Conservation (phyloP, 2,329 filamentous ascomycete species). For the Fusarium succisae region DNA sequence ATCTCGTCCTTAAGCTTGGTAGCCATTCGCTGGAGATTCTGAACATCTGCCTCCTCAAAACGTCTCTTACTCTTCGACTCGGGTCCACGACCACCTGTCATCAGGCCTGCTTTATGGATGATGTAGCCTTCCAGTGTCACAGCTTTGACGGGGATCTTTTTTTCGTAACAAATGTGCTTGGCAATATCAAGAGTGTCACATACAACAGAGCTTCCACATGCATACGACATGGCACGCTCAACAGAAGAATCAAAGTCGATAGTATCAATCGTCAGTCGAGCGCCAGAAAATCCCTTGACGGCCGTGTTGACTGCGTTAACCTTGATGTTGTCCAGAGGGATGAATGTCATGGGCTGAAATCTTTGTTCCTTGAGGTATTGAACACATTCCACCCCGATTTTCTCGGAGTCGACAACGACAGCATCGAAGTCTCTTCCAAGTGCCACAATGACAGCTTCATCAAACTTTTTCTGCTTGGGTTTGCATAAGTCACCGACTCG, state of each 20-base stretch:
- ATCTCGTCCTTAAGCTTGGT: constrained; percentile 82
- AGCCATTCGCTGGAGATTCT: constrained; percentile 80
- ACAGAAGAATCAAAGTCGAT: constrained; percentile 91
- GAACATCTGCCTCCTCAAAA: constrained; percentile 90
- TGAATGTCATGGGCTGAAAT: constrained; percentile 88
- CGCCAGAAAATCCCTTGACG: constrained; percentile 86
- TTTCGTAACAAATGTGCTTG: constrained; percentile 88
- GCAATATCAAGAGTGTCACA: constrained; percentile 89
- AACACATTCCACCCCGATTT: constrained; percentile 92
- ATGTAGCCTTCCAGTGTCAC: constrained; percentile 95
- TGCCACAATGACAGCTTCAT: constrained; percentile 91
- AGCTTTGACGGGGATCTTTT: constrained; percentile 87
- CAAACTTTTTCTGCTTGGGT: constrained; percentile 96
- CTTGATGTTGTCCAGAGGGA: constrained; percentile 96
- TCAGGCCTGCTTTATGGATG: constrained; percentile 94
- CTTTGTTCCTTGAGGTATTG: constrained; percentile 92
- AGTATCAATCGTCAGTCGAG: constrained; percentile 91
- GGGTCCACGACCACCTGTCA: constrained; percentile 91
- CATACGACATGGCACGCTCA: constrained; percentile 92
- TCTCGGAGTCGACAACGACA: constrained; percentile 93
- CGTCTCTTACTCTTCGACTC: constrained; percentile 80
- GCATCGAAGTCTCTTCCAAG: constrained; percentile 94
- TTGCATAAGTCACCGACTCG: constrained; percentile 91
- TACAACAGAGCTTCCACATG: constrained; percentile 93
- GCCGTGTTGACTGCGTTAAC: constrained; percentile 90